Conservation (phyloP, 176 grass and related monocot genomes). For the Saccharum officinarum region DNA sequence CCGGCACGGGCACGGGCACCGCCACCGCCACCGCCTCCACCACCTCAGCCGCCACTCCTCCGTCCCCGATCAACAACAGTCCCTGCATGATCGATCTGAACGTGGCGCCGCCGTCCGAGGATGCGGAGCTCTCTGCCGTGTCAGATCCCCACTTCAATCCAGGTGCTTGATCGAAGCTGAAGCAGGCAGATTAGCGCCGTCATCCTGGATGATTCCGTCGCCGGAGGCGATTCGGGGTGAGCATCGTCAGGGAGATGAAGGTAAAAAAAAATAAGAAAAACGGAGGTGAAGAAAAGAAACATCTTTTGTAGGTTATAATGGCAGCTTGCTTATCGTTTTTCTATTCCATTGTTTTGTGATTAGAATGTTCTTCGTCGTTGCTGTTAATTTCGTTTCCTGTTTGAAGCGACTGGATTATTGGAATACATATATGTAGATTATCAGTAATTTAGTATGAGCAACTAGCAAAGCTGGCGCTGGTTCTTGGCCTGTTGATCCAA, state of each 20-base stretch:
- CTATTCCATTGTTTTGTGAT: constrained; percentile 29
- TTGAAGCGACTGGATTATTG: background rate
- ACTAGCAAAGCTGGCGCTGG: background rate
- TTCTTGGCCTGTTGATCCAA: constrained; percentile 15
- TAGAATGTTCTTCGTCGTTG: constrained; percentile 12
- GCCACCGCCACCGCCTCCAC: background rate
- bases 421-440: background rate
- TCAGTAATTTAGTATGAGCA: background rate
- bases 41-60: background rate
- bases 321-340: constrained; percentile 20
- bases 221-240: constrained; percentile 37
- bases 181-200: background rate
- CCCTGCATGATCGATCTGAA: constrained; percentile 69
- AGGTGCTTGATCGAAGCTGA: constrained; percentile 36
- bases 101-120: constrained; percentile 51
- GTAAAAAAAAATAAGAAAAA: background rate
- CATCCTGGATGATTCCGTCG: background rate
- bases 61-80: constrained; percentile 25
- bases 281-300: background rate
- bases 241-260: constrained; percentile 23
- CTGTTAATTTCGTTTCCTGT: constrained; percentile 5
- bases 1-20: background rate
- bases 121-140: constrained; percentile 57
- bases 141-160: constrained; percentile 51
- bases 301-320: constrained; percentile 28